Percentiles rank a stretch among this genome's conserved stretches.
phyloP scores from a whole-genome alignment of 305 asterid genomes.

The Fraxinus angustifolia region DNA sequence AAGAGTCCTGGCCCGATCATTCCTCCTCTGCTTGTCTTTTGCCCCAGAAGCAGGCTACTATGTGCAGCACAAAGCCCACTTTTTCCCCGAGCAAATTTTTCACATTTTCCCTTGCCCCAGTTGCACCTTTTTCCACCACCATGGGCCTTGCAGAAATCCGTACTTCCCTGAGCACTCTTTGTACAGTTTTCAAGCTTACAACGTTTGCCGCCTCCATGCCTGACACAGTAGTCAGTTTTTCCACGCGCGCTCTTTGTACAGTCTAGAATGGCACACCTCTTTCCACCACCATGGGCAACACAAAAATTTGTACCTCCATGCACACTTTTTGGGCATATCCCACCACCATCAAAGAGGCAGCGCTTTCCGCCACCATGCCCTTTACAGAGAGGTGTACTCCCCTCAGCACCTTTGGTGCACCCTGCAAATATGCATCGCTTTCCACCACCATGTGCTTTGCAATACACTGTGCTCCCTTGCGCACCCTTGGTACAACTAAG shows the following conservation, averaged over 20 bases:
- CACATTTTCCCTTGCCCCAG: constrained; percentile 82
- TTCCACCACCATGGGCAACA: constrained; percentile 87
- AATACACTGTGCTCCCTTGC: constrained; percentile 76
- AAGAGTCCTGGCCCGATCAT: constrained; percentile 84
- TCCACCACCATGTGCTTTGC: constrained; percentile 92
- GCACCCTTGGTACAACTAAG: constrained; percentile 66
- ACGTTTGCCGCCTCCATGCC: constrained; percentile 89
- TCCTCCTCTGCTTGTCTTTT: constrained; percentile 40
- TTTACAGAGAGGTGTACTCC: constrained; percentile 88
- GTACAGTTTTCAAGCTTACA: constrained; percentile 66
- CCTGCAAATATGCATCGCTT: constrained; percentile 77
- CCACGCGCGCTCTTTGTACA: constrained; percentile 97
- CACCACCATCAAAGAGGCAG: constrained; percentile 78
- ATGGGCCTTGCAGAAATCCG: constrained; percentile 88
- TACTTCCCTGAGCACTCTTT: constrained; percentile 94
- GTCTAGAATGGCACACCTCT: constrained; percentile 62
- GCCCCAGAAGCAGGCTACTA: constrained; percentile 58
- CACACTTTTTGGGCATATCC: constrained; percentile 85
- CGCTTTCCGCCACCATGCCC: constrained; percentile 96
- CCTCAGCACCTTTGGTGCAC: constrained; percentile 87
- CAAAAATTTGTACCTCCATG: constrained; percentile 82
- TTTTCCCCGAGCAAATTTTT: constrained; percentile 83
- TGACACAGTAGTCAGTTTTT: constrained; percentile 74
- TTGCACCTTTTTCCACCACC: constrained; percentile 90
- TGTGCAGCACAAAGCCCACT: constrained; percentile 91